Conservation (phyloP, 129 eudicot species). For the Centrapalus pauciflorus region DNA sequence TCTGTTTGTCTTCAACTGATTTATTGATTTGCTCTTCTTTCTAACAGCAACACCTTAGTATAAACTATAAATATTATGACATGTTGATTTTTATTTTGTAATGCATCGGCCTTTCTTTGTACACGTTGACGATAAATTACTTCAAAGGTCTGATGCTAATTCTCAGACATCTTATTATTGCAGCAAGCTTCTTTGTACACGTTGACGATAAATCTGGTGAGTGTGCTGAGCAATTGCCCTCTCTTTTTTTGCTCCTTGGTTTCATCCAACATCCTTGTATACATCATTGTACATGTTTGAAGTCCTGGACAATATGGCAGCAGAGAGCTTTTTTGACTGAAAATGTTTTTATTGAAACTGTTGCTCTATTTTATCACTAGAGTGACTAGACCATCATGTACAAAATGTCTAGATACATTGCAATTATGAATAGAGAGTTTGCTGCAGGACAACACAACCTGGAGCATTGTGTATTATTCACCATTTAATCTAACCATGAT, state of each 20-base stretch:
- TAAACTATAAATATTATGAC: too few species aligned
- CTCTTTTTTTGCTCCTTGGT: neutral
- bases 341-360: neutral
- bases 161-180: conserved; percentile 71
- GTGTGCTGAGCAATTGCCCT: too few species aligned
- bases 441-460: neutral
- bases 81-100: too few species aligned
- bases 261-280: neutral
- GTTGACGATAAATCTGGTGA: too few species aligned
- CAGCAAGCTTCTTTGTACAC: conserved; percentile 84
- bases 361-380: neutral
- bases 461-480: neutral
- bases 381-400: neutral
- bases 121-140: too few species aligned
- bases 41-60: too few species aligned
- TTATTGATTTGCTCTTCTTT: too few species aligned
- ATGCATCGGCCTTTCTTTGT: too few species aligned
- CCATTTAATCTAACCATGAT: neutral
- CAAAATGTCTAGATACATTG: neutral
- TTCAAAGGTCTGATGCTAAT: too few species aligned
- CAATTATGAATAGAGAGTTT: neutral
- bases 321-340: neutral
- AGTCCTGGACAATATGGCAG: too few species aligned
- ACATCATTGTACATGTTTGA: too few species aligned
- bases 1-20: too few species aligned